Percentiles rank a stretch among this genome's conserved stretches.
phyloP scores from a whole-genome alignment of 805 yeast genomes.

The Saitoella complicata region DNA sequence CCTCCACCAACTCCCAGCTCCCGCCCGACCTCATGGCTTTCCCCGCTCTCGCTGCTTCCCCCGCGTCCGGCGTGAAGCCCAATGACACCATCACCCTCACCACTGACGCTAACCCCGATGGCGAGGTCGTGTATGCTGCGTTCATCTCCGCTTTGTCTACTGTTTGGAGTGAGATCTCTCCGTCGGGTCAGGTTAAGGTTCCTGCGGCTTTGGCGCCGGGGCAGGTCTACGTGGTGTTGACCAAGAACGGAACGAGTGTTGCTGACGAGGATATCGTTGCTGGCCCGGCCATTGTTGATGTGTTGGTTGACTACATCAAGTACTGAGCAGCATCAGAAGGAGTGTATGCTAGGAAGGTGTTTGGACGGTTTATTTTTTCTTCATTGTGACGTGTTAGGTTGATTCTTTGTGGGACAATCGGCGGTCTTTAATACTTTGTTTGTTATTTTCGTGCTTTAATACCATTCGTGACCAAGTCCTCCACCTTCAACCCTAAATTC shows the following conservation, averaged over 20 bases:
- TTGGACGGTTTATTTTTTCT: too few species aligned
- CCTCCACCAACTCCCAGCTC: conserved; percentile 2
- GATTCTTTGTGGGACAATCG: too few species aligned
- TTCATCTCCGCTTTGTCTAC: conserved; percentile 2
- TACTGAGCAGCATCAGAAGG: too few species aligned
- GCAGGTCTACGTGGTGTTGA: conserved; percentile 3
- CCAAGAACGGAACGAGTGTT: conserved; percentile 1
- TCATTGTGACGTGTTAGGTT: too few species aligned
- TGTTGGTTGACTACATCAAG: too few species aligned
- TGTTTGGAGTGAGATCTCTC: background rate
- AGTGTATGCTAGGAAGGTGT: too few species aligned
- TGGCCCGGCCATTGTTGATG: conserved; percentile 5
- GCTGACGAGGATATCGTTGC: background rate
- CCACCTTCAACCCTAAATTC: too few species aligned
- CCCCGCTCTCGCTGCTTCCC: conserved; percentile 3
- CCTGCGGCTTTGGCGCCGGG: conserved; percentile 1
- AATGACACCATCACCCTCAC: conserved; percentile 3
- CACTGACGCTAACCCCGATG: background rate
- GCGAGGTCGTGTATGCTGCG: background rate
- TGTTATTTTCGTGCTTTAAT: too few species aligned
- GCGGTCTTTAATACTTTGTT: too few species aligned
- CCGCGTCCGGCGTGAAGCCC: conserved; percentile 1
- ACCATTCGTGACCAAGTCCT: too few species aligned
- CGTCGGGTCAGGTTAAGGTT: background rate
- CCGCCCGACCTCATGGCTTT: conserved; percentile 3